These are phyloP conservation scores for Nidularia sp. DNA, from an alignment of 768 basidiomycete species.

Conservation along the genomic window DNA sequence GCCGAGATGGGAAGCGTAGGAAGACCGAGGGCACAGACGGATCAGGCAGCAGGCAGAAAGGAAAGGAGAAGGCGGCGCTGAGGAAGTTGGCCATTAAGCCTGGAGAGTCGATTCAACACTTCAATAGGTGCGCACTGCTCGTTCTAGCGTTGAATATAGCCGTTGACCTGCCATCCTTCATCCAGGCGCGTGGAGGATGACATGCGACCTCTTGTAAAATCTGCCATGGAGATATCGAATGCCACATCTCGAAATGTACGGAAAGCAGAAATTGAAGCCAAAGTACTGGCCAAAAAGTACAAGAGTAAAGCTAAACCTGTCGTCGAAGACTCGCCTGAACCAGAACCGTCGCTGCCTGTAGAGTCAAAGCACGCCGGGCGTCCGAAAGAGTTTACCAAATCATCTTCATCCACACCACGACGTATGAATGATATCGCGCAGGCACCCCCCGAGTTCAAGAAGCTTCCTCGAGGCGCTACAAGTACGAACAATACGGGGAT, in stretches of 20 bases:
- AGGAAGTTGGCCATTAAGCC: slow-evolving; percentile 46
- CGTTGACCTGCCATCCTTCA: not conserved
- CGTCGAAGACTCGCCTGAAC: slow-evolving; percentile 9
- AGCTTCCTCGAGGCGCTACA: slow-evolving; percentile 43
- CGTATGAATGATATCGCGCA: slow-evolving; percentile 69
- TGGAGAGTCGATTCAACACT: slow-evolving; percentile 72
- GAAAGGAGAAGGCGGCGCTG: slow-evolving; percentile 17
- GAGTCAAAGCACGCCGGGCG: slow-evolving; percentile 18
- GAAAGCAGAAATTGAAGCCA: slow-evolving; percentile 33
- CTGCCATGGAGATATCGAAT: slow-evolving; percentile 56
- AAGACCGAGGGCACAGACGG: slow-evolving; percentile 18
- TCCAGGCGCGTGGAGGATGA: slow-evolving; percentile 69
- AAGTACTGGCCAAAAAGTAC: slow-evolving; percentile 13
- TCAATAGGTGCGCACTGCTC: slow-evolving; percentile 54
- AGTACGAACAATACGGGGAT: slow-evolving; percentile 9
- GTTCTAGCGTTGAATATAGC: not conserved
- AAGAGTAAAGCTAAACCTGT: slow-evolving; percentile 12
- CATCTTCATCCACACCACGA: slow-evolving; percentile 52
- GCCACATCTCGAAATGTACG: slow-evolving; percentile 40
- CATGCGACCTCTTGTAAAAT: slow-evolving; percentile 60
- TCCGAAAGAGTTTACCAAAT: slow-evolving; percentile 45
- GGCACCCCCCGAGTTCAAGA: slow-evolving; percentile 62
- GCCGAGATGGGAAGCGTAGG: slow-evolving; percentile 24
- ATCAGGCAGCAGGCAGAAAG: slow-evolving; percentile 9
- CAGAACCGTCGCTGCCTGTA: slow-evolving; percentile 8